Evolutionary conservation across 495 filamentous ascomycete genomes (phyloP), one percentile per base, ranked within the genome.

Genomic region (Poronia punctata): DNA sequence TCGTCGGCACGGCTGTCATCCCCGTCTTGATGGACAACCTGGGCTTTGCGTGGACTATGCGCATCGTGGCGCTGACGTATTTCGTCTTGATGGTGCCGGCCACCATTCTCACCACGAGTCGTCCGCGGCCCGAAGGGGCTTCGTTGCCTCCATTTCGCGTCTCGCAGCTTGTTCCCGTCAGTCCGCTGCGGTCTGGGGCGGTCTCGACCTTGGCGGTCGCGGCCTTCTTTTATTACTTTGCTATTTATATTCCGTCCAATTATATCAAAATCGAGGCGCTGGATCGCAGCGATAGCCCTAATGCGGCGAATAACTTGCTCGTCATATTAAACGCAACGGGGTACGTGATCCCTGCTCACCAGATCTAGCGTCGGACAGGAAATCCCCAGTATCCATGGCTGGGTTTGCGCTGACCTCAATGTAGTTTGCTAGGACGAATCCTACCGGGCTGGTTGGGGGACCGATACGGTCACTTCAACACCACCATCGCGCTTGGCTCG

Each of bases 41-140:
- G 23, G 80, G 78, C 0, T 85, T 76, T 38, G 58, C 59, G 9
- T 86, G 82, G 82, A 62, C 80, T 0, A 78, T 84, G 66, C 73
- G 81, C 3, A 74, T 68, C 34, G 64, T 61, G 18, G 80, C 76
- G 3, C 82, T 86, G 37, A 37, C 84, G 19, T 75, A 84, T 26
- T 67, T 84, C 2, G 59, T 44, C 17, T 56, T 83, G 10, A 64
- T 82, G 33, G 52, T 68, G 38, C 59, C 80, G 30, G 66, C 71
- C 23, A 80, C 35, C 10, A 22, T 22, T 11, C 25, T 22, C 3
- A 43, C 31, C 14, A 25, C 40, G 20, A 29, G 40, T 22, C 30
- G 40, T 3, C 40, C 40, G 22, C 30, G 12, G 12, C n/a, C 22
- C 36, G 23, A 17, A 42, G 1, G 39, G 39, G 14, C 31, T 50